Evolutionary conservation across 352 stramenopile species (phyloP), one percentile per base, ranked within the genome.

Genomic region (Phytophthora niederhauseri): DNA sequence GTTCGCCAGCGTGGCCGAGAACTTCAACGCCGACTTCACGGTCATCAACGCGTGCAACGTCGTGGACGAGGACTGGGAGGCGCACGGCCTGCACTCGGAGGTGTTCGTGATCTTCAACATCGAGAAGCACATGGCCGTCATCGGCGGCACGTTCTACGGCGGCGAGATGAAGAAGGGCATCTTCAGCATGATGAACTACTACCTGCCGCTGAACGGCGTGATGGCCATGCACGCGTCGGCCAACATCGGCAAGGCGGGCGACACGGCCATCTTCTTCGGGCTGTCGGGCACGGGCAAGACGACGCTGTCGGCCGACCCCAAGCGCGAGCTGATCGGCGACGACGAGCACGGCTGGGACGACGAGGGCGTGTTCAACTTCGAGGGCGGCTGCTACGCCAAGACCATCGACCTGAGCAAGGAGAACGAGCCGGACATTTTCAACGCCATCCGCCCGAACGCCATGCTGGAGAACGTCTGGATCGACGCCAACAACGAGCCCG

Each of bases 161-260:
- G 97, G 97, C 54, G 97, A 99, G 82, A 99, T 99, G 85, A 99
- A 99, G 85, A 99, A 99, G 82, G 97, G 96, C 36, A 98, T 99
- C 74, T 99, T 99, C 73, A 95, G 83, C 54, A 91, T 99, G 77
- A 99, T 99, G 97, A 99, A 99, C 84, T 99, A 99, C 85, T 98
- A 90, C 89, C 80, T 99, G 45, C 97, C 97, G 22, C 87, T 99
- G 65, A 80, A 98, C 36, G 92, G 94, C 62, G 93, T 98, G 74
- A 97, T 99, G 80, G 82, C 97, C 56, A 99, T 99, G 97, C 97
- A 99, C 85, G 99, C 95, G 75, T 98, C 93, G 53, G 95, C 97
- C 57, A 99, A 99, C 89, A 98, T 98, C 69, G 96, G 97, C 64
- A 97, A 98, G 80, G 82, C 91, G 51, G 97, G 96, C 38, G 96